Base-by-base conservation (phyloP, 2,329 filamentous ascomycete genomes). In the Pseudopithomyces chartarum region DNA sequence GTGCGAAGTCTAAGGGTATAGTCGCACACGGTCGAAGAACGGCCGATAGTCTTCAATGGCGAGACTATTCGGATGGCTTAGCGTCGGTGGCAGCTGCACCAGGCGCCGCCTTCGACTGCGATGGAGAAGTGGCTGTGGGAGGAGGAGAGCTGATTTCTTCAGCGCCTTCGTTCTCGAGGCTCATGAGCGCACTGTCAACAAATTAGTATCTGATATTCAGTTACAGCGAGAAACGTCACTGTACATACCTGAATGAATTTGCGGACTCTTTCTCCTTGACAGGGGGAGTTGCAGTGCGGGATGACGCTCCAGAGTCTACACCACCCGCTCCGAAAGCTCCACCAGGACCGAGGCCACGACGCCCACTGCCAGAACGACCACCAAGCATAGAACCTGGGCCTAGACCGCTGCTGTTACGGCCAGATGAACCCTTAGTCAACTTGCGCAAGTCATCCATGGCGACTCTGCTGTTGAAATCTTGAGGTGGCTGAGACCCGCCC, bases 171-270 rank as follows among this genome's bases (percentile, higher is more conserved):
- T 59, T 64, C 60, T 80, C 79, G 61, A 85, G 80, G 67, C 74
- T 76, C 73, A 81, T 81, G 62, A 85, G 79, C 59, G 83, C 82
- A 79, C 82, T 85, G 45, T 10, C 57, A 33, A 32, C 19, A 39
- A 54, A 59, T 72, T 62, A 73, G 63, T 57, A 42, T 32, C 10
- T 15, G 22, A 2, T 6, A 15, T 10, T 23, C 26, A 29, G 26
- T 5, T 8, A 29, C 26, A 8, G 33, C 8, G 47, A 13, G 4
- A 19, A 1, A n/a, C 10, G 6, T 42, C 6, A 34, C 22, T 2
- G 26, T 38, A 66, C 89, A 84, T 87, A 97, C 93, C 92, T 94
- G 82, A 97, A 99, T 67, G 93, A 89, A 82, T 99, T 99, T 66
- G 88, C 87, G 65, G 86, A 82, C 76, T 88, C 86, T 70, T 83